Base-by-base conservation (phyloP, 2,329 filamentous ascomycete species). In the Colletotrichum somersetense region DNA sequence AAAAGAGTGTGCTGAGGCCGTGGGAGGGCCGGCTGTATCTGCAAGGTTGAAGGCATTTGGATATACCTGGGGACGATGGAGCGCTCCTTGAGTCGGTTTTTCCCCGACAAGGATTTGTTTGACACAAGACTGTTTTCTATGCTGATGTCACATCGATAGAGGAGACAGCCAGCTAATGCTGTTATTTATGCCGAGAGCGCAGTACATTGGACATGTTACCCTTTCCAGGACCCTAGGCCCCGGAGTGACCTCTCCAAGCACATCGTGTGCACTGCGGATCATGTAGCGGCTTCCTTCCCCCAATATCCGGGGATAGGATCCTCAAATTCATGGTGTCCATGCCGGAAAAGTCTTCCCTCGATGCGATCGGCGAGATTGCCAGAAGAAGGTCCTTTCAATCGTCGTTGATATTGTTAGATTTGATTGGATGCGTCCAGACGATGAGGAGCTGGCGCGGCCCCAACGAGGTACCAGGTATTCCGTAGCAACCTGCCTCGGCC, bases 11-110 rank as follows among this genome's bases (percentile, higher is more conserved):
- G 12, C 62, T 82, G 61, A 74, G 79, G 48, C 77, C 81, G 2
- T 82, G 80, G 80, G 81, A 82, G 71, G 81, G 78, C 1, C 77
- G 79, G 30, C 50, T 82, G 18, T 82, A 82, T 63, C 48, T 81
- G 71, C 56, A 74, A 52, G 56, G 44, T 12, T 74, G 26, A 70
- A n/a, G 18, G 8, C 18, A 8, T 18, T 33, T 33, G 58, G 26
- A 61, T 48, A 33, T 48, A 61, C 58, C 58, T 61, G 26, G 42
- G 48, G 58, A 42, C 12, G 56, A 42, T 20, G 35, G n/a, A 38
- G 38, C 18, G n/a, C 38, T 18, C 18, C 12, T 42, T 26, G 7
- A 3, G 4, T 5, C 18, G 12, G 12, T 0, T 14, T 26, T 18
- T 40, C n/a, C n/a, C 20, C n/a, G 10, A 42, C 12, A 18, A 23